Base-by-base conservation (phyloP, 148 eudicot species). In the Spergularia marina region DNA sequence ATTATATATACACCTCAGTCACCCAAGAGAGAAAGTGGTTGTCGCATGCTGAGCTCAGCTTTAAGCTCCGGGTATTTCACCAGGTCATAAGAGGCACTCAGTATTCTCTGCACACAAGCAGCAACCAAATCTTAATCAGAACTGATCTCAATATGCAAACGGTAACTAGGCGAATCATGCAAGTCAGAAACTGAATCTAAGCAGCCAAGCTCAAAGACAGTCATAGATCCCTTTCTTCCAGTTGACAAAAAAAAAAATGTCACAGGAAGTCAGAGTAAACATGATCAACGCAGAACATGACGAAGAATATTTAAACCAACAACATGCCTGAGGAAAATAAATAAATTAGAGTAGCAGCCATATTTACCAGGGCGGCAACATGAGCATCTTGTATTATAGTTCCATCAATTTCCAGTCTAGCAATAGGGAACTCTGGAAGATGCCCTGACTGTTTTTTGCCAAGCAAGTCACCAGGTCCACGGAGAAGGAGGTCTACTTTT, bases 381-480 rank as follows among this genome's bases (percentile, higher is more conserved):
- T 95, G 97, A 73, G 99, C 97, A 59, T 90, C 96, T 80, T 95
- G 99, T 34, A 92, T 82, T 68, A 95, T 88, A 83, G 82, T 85
- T 52, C 99, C 99, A 76, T 95, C 97, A 18, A 92, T 78, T 86
- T 95, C 99, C 68, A 92, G 76, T 76, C 97, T 86, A 70, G 97
- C 88, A 74, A 95, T 68, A 40, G 99, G 96, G 81, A 95, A 95
- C 82, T 95, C 99, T 1, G 99, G 99, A 77, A 95, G 89, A 70
- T 95, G 99, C 59, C 99, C 99, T 6, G 99, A 95, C 84, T 95
- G 99, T 64, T 91, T 92, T 80, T 88, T 95, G 34, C 99, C 99
- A 56, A 95, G 97, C 87, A 95, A 88, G 79, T 95, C 97, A 70
- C 99, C 99, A 62, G 99, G 99, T 53, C 99, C 99, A 77, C 99